These are phyloP conservation scores for Rhododendron kiyosumense DNA, from an alignment of 148 eudicot species.

Conservation along the genomic window DNA sequence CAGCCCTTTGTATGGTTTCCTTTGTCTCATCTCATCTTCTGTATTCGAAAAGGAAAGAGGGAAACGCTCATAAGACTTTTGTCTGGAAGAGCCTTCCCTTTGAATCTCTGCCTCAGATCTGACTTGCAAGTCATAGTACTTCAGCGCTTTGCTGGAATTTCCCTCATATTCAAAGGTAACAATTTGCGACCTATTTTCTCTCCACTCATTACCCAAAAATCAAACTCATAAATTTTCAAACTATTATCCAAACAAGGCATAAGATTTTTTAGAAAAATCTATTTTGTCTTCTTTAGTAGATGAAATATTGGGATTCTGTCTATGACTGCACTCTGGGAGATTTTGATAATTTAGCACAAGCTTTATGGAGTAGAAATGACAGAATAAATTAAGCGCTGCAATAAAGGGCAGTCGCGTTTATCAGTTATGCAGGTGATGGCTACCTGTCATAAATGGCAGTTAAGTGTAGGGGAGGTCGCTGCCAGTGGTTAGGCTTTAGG, in stretches of 20 bases:
- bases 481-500: background rate
- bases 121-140: constrained; percentile 85
- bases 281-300: background rate
- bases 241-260: no score
- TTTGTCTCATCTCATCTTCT: constrained; percentile 42
- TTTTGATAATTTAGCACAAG: background rate
- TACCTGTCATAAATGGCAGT: background rate
- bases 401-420: no score
- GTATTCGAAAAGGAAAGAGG: constrained; percentile 21
- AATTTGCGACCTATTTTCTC: constrained; percentile 47
- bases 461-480: background rate
- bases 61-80: constrained; percentile 28
- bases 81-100: constrained; percentile 20
- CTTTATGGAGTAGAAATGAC: background rate
- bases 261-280: background rate
- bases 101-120: constrained; percentile 39
- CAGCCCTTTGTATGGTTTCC: constrained; percentile 78
- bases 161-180: constrained; percentile 95
- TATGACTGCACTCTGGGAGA: background rate
- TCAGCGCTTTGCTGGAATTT: constrained; percentile 93
- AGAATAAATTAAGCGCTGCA: background rate
- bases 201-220: no score
- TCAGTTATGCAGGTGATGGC: no score
- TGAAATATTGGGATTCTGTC: background rate
- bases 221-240: no score